A percentile compares a stretch with the other conserved stretches of the same genome.
These are phyloP conservation scores for Coleophoma eucalyptorum DNA, from an alignment of 2,329 filamentous ascomycete species.

Conservation along the genomic window DNA sequence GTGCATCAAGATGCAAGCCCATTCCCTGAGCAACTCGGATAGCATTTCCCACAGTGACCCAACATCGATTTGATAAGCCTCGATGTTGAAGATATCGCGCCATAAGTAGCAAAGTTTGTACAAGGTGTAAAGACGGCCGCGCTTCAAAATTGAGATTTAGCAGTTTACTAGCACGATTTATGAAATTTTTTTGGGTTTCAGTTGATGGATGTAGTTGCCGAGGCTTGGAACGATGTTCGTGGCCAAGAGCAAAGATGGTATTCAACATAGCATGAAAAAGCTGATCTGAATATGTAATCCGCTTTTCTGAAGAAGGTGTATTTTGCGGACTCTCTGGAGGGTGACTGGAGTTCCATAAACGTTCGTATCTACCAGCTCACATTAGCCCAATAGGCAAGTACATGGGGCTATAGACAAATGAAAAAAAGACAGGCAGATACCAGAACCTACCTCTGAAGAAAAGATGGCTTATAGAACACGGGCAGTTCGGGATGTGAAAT, in stretches of 20 bases:
- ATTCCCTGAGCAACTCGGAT: conserved; percentile 23
- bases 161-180: conserved; percentile 11
- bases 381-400: neutral
- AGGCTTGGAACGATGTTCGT: conserved; percentile 9
- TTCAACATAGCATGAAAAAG: conserved; percentile 17
- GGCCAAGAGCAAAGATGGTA: conserved; percentile 20
- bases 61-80: conserved; percentile 17
- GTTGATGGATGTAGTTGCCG: neutral
- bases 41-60: conserved; percentile 22
- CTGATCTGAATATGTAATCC: neutral
- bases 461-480: conserved; percentile 1
- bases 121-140: conserved; percentile 15
- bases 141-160: conserved; percentile 9
- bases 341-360: neutral
- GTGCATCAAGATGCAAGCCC: conserved; percentile 17
- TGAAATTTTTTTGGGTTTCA: conserved; percentile 5
- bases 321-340: neutral
- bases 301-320: neutral
- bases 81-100: conserved; percentile 22
- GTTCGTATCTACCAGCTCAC: neutral
- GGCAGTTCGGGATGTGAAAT: neutral
- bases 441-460: neutral
- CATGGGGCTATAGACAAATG: too few species aligned
- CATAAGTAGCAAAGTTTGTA: conserved; percentile 21
- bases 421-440: too few species aligned